These are phyloP conservation scores for Sarocladium kiliense DNA, from an alignment of 2,329 filamentous ascomycete species.

Conservation along the genomic window DNA sequence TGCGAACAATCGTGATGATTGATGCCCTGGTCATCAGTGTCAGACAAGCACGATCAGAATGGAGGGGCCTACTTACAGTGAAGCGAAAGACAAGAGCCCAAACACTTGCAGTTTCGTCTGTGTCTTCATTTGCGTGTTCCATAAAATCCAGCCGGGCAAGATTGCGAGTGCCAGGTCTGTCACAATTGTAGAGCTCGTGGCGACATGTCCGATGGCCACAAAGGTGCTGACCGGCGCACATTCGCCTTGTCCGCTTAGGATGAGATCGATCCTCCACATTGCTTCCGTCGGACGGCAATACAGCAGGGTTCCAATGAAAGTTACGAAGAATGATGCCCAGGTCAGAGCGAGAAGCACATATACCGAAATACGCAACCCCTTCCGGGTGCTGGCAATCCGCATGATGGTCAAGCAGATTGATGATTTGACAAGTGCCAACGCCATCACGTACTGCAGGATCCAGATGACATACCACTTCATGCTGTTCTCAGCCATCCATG, in stretches of 20 bases:
- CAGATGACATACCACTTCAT: constrained; percentile 20
- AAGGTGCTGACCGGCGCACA: constrained; percentile 19
- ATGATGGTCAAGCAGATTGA: constrained; percentile 22
- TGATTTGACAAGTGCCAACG: constrained; percentile 19
- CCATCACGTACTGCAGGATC: constrained; percentile 21
- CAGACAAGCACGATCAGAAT: background rate
- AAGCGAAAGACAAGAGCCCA: constrained; percentile 15
- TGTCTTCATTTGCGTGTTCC: constrained; percentile 25
- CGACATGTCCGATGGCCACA: constrained; percentile 8
- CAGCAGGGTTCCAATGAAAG: constrained; percentile 20
- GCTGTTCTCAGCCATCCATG: constrained; percentile 13
- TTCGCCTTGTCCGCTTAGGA: constrained; percentile 16
- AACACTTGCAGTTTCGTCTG: constrained; percentile 15
- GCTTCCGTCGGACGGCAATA: constrained; percentile 19
- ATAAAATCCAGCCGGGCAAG: constrained; percentile 25
- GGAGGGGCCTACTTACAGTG: background rate
- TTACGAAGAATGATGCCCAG: constrained; percentile 20
- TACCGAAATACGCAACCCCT: constrained; percentile 16
- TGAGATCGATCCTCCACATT: constrained; percentile 16
- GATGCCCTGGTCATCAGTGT: background rate
- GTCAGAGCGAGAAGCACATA: constrained; percentile 19
- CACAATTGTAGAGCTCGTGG: constrained; percentile 23
- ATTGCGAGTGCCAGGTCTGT: constrained; percentile 27
- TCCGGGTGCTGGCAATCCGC: constrained; percentile 18
- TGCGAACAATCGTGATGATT: constrained; percentile 4